Evolutionary conservation across 1,284 basidiomycete genomes (phyloP), one percentile per base, ranked within the genome.

Genomic region (Puccinia polysora): DNA sequence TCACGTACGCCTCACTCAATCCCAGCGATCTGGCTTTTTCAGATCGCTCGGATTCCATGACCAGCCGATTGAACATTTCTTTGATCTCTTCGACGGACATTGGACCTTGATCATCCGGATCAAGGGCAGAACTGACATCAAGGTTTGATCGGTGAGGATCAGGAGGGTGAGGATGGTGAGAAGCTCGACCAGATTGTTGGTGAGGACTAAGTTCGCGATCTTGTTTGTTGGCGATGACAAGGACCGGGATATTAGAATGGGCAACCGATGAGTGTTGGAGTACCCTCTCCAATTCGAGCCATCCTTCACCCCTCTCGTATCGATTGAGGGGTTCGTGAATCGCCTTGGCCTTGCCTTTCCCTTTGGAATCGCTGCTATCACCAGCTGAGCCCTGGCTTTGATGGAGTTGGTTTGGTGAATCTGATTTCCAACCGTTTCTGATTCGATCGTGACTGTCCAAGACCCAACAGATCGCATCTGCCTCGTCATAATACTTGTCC

Each of bases 151-250:
- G 56, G 43, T 34, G 34, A 14, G 56, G 56, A 10, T 68, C 63
- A 18, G 40, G 20, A 12, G 45, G n/a, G 5, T 34, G 20, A 2
- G 38, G 36, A 1, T 56, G n/a, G 1, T 32, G 40, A 23, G 6
- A 23, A 20, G 63, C 6, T 2, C 4, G 28, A 20, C 34, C 32
- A n/a, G 59, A 20, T 34, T 28, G 45, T 18, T 25, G 49, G 36
- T 32, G 64, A 43, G 45, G 20, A 15, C n/a, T 18, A 43, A 15
- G 20, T 43, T 40, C 38, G 20, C 52, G 20, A 50, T 70, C 68
- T 62, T 70, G 68, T 53, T 70, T 70, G n/a, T 70, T 70, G 12
- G 68, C 68, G 43, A 70, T 38, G 32, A 70, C 38, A 30, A 70
- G 58, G 56, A 70, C 38, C 4, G 68, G 68, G 14, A 70, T 52